Percentiles rank a stretch among this genome's conserved stretches.
Evolutionary conservation across 495 filamentous ascomycete genomes (phyloP).

Genomic region (Xylaria curta): DNA sequence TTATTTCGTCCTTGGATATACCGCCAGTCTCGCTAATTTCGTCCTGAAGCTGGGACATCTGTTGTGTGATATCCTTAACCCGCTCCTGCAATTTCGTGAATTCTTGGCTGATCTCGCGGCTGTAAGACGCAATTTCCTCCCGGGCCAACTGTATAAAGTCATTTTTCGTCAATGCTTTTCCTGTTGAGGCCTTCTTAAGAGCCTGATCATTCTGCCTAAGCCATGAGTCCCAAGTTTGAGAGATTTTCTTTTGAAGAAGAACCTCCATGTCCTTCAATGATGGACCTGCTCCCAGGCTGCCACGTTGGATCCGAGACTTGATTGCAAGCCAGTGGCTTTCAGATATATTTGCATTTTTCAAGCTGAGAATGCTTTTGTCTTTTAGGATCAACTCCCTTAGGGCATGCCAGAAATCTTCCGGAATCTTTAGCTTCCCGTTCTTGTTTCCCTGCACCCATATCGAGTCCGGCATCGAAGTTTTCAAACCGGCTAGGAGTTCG

Average conservation of each 20-base stretch:
- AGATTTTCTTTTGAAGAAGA: constrained; percentile 28
- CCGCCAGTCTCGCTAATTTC: not conserved
- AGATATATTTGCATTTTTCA: constrained; percentile 40
- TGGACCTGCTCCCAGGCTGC: not conserved
- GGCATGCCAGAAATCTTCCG: constrained; percentile 63
- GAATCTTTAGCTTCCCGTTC: constrained; percentile 50
- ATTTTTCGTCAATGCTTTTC: constrained; percentile 35
- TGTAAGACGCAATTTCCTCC: constrained; percentile 26
- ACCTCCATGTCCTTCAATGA: constrained; percentile 26
- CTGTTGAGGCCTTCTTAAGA: constrained; percentile 35
- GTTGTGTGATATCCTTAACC: constrained; percentile 25
- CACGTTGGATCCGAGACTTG: constrained; percentile 35
- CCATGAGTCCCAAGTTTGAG: constrained; percentile 46
- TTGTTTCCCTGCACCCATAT: constrained; percentile 48
- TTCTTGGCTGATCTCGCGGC: constrained; percentile 38
- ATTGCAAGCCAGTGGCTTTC: constrained; percentile 49
- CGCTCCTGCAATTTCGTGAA: constrained; percentile 32
- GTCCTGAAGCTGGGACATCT: constrained; percentile 22
- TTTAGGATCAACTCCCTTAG: constrained; percentile 44
- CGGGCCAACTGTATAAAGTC: constrained; percentile 41
- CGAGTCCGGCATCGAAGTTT: constrained; percentile 45
- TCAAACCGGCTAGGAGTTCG: constrained; percentile 36
- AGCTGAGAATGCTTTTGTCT: constrained; percentile 43
- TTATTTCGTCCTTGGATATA: constrained; percentile 35
- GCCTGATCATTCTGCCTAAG: constrained; percentile 42